Evolutionary conservation across 257 asterid species (phyloP), one percentile per base, ranked within the genome.

Genomic region (Solanum okadae): DNA sequence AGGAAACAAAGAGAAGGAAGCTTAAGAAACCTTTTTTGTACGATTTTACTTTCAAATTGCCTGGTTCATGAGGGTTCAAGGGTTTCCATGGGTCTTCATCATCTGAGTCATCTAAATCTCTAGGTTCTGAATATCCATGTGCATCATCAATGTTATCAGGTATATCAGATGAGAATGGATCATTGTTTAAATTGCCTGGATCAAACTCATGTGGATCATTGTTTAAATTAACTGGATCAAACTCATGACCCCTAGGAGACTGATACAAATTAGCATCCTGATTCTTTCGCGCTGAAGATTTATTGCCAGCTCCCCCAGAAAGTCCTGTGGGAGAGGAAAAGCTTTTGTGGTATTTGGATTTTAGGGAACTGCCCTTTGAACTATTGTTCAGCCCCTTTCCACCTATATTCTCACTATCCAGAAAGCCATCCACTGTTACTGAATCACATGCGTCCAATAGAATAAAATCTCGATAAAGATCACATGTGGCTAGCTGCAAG

Each of bases 41-140:
- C 59, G 98, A 98, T 86, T 92, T 96, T 29, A 95, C 93, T 95
- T 92, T 94, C 93, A 97, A 91, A 92, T 86, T 94, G 90, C 99
- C 99, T 33, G 95, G 94, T 87, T 91, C 99, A 91, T 97, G 98
- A 46, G 99, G 99, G 93, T 97, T 93, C 90, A 97, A 91, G 91
- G 98, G 99, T 87, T 94, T 94, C 99, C 99, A 97, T 22, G 99
- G 98, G 93, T 95, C 98, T 78, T 93, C 91, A 87, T 90, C 93
- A 35, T 91, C 92, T 46, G 92, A 89, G 4, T 82, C 86, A 33
- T 82, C 86, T 49, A 31, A 82, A 72, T 93, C 93, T 52, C 87
- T 92, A 71, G 91, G 90, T 68, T 92, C 96, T 22, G 93, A 89
- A 92, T 88, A 86, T 59, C 87, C 93, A 90, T 90, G 92, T 65